These are phyloP conservation scores for Metschnikowia sp. DNA, from an alignment of 805 yeast genomes.

Conservation along the genomic window DNA sequence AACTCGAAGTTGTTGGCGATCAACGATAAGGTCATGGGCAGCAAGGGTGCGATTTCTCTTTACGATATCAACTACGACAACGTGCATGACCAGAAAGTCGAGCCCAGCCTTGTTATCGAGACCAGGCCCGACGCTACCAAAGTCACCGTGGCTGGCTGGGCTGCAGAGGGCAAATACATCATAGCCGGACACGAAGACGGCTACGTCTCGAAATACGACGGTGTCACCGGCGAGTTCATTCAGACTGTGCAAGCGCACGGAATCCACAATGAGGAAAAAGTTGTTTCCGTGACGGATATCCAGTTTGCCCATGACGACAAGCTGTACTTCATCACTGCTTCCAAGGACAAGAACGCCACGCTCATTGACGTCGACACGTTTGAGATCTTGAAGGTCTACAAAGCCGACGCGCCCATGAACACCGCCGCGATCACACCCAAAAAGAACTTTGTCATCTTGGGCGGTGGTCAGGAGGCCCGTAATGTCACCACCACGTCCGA, in stretches of 20 bases:
- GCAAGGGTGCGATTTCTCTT: slow-evolving; percentile 69
- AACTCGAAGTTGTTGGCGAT: slow-evolving; percentile 67
- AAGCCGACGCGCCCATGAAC: slow-evolving; percentile 91
- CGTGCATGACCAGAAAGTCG: slow-evolving; percentile 42
- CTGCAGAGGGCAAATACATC: slow-evolving; percentile 68
- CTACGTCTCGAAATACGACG: slow-evolving; percentile 72
- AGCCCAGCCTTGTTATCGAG: slow-evolving; percentile 57
- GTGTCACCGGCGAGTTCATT: slow-evolving; percentile 67
- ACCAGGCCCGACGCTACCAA: slow-evolving; percentile 58
- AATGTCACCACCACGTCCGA: slow-evolving; percentile 97
- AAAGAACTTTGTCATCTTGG: slow-evolving; percentile 87
- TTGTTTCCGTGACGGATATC: slow-evolving; percentile 65
- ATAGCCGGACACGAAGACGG: slow-evolving; percentile 91
- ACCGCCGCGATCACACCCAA: slow-evolving; percentile 91
- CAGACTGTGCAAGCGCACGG: slow-evolving; percentile 66
- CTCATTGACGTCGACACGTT: slow-evolving; percentile 76
- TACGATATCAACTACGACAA: slow-evolving; percentile 56
- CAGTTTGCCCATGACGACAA: slow-evolving; percentile 80
- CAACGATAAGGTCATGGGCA: slow-evolving; percentile 91
- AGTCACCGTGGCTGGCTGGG: slow-evolving; percentile 84
- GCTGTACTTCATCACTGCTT: slow-evolving; percentile 87
- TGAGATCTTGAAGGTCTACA: slow-evolving; percentile 66
- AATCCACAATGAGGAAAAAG: slow-evolving; percentile 47
- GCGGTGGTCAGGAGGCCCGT: slow-evolving; percentile 99
- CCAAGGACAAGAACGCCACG: slow-evolving; percentile 84